Percentiles rank a stretch among this genome's conserved stretches.
Evolutionary conservation across 2,329 filamentous ascomycete genomes (phyloP).

Genomic region (Zasmidium cellare): DNA sequence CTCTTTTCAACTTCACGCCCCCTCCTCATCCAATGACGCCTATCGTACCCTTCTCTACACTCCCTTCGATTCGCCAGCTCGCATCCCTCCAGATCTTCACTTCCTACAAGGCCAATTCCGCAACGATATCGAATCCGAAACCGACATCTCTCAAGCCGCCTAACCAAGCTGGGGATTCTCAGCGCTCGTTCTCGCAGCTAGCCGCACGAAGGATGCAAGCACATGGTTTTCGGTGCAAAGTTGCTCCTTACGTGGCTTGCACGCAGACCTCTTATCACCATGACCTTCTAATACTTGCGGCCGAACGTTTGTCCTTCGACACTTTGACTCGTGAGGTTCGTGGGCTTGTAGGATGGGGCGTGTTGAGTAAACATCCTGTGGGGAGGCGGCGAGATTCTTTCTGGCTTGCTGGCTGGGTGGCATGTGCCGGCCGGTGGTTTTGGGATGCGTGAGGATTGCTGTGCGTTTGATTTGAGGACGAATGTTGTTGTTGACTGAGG

Average conservation of each 20-base stretch:
- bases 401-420: no score
- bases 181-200: background rate
- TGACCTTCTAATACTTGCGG: background rate
- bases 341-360: background rate
- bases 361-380: background rate
- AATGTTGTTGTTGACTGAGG: background rate
- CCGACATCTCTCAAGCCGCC: no score
- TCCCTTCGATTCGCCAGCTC: background rate
- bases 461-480: no score
- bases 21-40: background rate
- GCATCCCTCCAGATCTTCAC: background rate
- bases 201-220: no score
- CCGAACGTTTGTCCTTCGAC: background rate
- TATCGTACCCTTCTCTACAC: background rate
- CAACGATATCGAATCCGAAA: background rate
- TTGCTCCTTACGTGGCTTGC: background rate
- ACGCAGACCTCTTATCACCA: background rate
- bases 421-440: no score
- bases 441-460: no score
- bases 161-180: background rate
- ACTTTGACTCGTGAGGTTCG: background rate
- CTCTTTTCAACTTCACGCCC: no score
- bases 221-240: background rate
- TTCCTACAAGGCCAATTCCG: background rate
- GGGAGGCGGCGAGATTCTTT: no score